Evolutionary conservation across 1,284 basidiomycete species (phyloP).

Genomic region (Trichosporon asahii): DNA sequence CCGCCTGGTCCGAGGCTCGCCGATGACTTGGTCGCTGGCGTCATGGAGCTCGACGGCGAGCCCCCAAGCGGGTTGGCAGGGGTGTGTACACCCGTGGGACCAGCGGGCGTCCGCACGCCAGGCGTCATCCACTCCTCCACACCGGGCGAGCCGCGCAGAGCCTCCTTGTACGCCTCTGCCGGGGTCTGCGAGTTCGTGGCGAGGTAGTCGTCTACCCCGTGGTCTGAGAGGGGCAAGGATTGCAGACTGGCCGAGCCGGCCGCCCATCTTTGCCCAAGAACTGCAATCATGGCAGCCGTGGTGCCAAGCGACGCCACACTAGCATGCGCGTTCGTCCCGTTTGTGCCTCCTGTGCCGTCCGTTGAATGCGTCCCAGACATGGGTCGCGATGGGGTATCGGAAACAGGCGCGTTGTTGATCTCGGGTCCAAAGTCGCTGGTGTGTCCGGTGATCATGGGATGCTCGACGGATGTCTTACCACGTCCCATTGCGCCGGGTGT

Average conservation of each 20-base stretch:
- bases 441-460: neutral
- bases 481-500: neutral
- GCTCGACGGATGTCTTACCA: neutral
- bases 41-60: neutral
- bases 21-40: slow-evolving; percentile 2
- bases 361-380: neutral
- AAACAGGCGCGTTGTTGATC: neutral
- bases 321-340: neutral
- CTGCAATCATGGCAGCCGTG: slow-evolving; percentile 1
- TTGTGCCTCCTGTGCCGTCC: neutral
- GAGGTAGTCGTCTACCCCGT: neutral
- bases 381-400: neutral
- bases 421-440: neutral
- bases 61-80: neutral
- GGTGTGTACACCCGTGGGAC: neutral
- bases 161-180: neutral
- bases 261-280: neutral
- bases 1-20: neutral
- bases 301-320: neutral
- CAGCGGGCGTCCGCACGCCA: neutral
- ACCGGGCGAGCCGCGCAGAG: neutral
- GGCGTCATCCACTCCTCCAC: slow-evolving; percentile 2
- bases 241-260: neutral
- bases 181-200: neutral
- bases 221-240: neutral